These are phyloP conservation scores for Ceratocystis papillata DNA, from an alignment of 2,329 filamentous ascomycete genomes.

Conservation along the genomic window DNA sequence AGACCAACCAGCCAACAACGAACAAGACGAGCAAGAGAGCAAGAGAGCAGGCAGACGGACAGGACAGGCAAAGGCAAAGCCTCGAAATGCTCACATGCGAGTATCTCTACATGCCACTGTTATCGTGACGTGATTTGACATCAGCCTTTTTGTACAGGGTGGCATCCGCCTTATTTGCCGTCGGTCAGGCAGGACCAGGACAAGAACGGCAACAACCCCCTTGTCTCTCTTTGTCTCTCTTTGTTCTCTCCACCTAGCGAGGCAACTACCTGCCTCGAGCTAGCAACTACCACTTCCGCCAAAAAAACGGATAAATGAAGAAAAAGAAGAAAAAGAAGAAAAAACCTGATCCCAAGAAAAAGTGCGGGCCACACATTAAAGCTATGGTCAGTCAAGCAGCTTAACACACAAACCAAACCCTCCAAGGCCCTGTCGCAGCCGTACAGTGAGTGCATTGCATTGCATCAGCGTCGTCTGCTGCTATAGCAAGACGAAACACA, in stretches of 20 bases:
- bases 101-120: not conserved
- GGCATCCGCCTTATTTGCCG: not conserved
- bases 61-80: not conserved
- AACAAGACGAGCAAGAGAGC: not conserved
- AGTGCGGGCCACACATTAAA: conserved; percentile 1
- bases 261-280: no score
- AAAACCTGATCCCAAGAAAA: not conserved
- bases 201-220: no score
- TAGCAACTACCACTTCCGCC: no score
- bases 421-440: not conserved
- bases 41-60: not conserved
- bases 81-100: not conserved
- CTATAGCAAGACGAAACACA: not conserved
- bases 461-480: not conserved
- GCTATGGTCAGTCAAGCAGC: not conserved
- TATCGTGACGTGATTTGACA: not conserved
- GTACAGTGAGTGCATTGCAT: not conserved
- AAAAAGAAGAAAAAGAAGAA: not conserved
- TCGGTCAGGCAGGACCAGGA: not conserved
- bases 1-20: not conserved
- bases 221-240: no score
- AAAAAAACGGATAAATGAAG: no score
- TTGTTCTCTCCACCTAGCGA: no score
- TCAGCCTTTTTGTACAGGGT: not conserved
- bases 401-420: not conserved